Evolutionary conservation across 176 grass and related monocot genomes (phyloP).

Genomic region (Avena eriantha): DNA sequence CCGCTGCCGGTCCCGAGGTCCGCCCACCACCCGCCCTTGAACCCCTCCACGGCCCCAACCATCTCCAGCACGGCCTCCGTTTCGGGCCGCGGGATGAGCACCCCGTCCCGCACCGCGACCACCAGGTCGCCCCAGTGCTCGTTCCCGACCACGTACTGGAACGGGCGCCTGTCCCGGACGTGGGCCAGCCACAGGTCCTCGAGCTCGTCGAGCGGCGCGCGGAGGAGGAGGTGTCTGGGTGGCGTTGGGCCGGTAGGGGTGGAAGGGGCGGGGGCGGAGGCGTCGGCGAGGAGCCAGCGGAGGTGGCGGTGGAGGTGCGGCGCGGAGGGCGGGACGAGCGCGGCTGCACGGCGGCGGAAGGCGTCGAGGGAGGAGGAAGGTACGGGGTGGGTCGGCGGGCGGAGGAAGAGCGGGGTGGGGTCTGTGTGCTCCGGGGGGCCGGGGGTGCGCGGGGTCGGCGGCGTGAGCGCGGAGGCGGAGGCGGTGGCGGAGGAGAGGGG

Average conservation of each 20-base stretch:
- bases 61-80: slow-evolving; percentile 79
- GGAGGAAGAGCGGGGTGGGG: slow-evolving; percentile 78
- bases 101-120: slow-evolving; percentile 69
- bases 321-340: slow-evolving; percentile 43
- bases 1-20: slow-evolving; percentile 90
- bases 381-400: slow-evolving; percentile 51
- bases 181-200: slow-evolving; percentile 62
- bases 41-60: slow-evolving; percentile 54
- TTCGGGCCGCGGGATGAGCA: slow-evolving; percentile 89
- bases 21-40: slow-evolving; percentile 66
- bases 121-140: slow-evolving; percentile 94
- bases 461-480: slow-evolving; percentile 12
- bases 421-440: background rate
- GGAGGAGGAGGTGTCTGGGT: slow-evolving; percentile 51
- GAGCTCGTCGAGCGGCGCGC: slow-evolving; percentile 59
- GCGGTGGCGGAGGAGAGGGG: slow-evolving; percentile 4
- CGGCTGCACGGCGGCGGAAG: slow-evolving; percentile 65
- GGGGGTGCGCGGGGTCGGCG: background rate
- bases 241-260: background rate
- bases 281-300: slow-evolving; percentile 79
- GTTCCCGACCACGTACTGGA: slow-evolving; percentile 95
- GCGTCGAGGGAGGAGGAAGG: slow-evolving; percentile 41
- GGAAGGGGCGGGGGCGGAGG: background rate
- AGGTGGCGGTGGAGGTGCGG: slow-evolving; percentile 79
- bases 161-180: slow-evolving; percentile 55